phyloP scores from a whole-genome alignment of 805 yeast genomes.

The Tetrapisispora iriomotensis region DNA sequence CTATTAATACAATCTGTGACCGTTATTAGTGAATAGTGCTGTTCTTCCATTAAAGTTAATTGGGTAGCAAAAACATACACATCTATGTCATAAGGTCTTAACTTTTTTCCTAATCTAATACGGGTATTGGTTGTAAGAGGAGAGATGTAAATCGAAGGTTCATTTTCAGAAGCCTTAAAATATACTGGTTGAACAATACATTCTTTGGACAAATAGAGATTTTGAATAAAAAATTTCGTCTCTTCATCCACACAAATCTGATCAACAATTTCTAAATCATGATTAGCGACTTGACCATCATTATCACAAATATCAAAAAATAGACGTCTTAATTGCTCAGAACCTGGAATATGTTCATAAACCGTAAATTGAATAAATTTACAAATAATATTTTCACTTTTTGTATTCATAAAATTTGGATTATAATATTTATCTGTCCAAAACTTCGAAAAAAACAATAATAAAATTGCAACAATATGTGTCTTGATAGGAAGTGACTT shows the following conservation, averaged over 20 bases:
- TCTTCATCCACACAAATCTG: not conserved
- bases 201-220: not conserved
- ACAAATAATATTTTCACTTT: not conserved
- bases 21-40: slow-evolving; percentile 54
- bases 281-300: slow-evolving; percentile 27
- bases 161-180: not conserved
- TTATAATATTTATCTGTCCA: slow-evolving; percentile 59
- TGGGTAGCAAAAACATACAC: slow-evolving; percentile 75
- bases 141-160: not conserved
- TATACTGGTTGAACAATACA: not conserved
- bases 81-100: slow-evolving; percentile 55
- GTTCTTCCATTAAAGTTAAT: slow-evolving; percentile 68
- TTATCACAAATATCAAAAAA: slow-evolving; percentile 19
- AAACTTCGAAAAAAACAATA: slow-evolving; percentile 52
- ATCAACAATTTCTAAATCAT: not conserved
- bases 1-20: slow-evolving; percentile 67
- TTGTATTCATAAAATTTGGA: slow-evolving; percentile 29
- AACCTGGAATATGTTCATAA: slow-evolving; percentile 36
- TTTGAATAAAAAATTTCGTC: slow-evolving; percentile 1
- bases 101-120: slow-evolving; percentile 29
- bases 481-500: slow-evolving; percentile 59
- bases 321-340: slow-evolving; percentile 26
- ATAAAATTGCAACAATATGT: slow-evolving; percentile 58
- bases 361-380: slow-evolving; percentile 31
- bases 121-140: slow-evolving; percentile 5